phyloP scores from a whole-genome alignment of 1,139 yeast species.

The Kodamaea plutei region DNA sequence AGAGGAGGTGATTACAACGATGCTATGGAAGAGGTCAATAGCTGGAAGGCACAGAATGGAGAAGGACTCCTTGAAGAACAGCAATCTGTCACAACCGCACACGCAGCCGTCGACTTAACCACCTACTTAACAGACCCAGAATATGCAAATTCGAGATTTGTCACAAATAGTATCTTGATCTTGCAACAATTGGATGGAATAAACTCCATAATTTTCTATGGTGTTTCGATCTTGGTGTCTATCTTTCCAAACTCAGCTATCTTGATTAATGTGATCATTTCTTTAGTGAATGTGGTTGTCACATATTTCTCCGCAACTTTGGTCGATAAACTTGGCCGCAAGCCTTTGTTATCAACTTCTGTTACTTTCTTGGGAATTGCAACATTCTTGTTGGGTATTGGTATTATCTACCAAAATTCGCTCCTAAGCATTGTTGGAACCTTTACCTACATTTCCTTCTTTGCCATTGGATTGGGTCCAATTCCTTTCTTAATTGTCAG shows the following conservation, averaged over 20 bases:
- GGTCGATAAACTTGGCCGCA: slow-evolving; percentile 73
- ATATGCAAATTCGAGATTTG: slow-evolving; percentile 56
- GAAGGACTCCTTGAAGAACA: slow-evolving; percentile 6
- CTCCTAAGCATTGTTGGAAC: slow-evolving; percentile 61
- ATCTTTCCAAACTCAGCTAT: slow-evolving; percentile 70
- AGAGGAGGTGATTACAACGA: slow-evolving; percentile 40
- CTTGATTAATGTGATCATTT: slow-evolving; percentile 67
- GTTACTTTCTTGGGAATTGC: slow-evolving; percentile 67
- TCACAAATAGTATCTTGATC: slow-evolving; percentile 71
- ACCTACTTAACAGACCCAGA: slow-evolving; percentile 49
- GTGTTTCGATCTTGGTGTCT: slow-evolving; percentile 72
- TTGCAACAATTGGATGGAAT: slow-evolving; percentile 93
- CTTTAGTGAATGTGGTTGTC: slow-evolving; percentile 65
- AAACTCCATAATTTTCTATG: slow-evolving; percentile 87
- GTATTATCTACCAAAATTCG: slow-evolving; percentile 51
- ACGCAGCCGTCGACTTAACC: slow-evolving; percentile 22
- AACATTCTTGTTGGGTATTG: slow-evolving; percentile 60
- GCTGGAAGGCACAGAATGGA: slow-evolving; percentile 24
- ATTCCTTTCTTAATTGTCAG: slow-evolving; percentile 88
- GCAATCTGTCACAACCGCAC: slow-evolving; percentile 4
- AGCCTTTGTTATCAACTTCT: slow-evolving; percentile 63
- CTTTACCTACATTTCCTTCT: slow-evolving; percentile 69
- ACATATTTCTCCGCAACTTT: slow-evolving; percentile 70
- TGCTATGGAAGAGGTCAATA: slow-evolving; percentile 35
- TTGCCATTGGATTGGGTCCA: slow-evolving; percentile 92